Evolutionary conservation across 805 yeast species (phyloP).

Genomic region (Nakazawaea ernobii): DNA sequence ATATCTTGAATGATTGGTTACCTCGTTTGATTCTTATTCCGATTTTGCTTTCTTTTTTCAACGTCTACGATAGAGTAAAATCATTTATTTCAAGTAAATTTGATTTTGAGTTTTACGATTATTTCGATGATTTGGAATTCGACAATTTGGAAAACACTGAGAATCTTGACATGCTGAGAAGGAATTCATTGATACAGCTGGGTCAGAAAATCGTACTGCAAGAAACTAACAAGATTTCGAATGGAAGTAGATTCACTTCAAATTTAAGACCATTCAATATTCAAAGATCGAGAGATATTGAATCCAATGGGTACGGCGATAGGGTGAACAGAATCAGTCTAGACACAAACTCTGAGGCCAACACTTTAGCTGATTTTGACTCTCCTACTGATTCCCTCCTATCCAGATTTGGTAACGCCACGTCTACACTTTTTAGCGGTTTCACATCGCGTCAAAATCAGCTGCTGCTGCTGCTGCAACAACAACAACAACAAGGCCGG

Average conservation of each 20-base stretch:
- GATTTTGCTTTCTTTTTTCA: slow-evolving; percentile 53
- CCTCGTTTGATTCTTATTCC: slow-evolving; percentile 76
- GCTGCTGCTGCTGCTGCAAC: no score
- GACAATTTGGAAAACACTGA: slow-evolving; percentile 14
- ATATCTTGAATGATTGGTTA: slow-evolving; percentile 63
- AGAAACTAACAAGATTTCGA: slow-evolving; percentile 7
- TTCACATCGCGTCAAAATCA: background rate
- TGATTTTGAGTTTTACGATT: slow-evolving; percentile 21
- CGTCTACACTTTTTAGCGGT: background rate
- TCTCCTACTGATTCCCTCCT: background rate
- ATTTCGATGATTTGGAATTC: slow-evolving; percentile 25
- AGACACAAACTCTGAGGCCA: background rate
- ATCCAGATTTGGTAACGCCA: background rate
- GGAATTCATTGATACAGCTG: slow-evolving; percentile 9
- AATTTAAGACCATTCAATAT: slow-evolving; percentile 7
- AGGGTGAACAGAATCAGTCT: background rate
- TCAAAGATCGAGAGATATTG: slow-evolving; percentile 3
- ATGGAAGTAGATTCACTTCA: background rate
- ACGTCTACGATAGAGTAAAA: slow-evolving; percentile 60
- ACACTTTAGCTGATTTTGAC: background rate
- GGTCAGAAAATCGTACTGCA: slow-evolving; percentile 7
- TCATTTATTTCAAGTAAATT: slow-evolving; percentile 22
- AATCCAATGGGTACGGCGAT: background rate
- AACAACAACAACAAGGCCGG: background rate
- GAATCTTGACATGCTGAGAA: slow-evolving; percentile 9